Percentiles rank a stretch among this genome's conserved stretches.
Conservation (phyloP, 2,329 filamentous ascomycete species). For the Sporothrix euskadiensis region DNA sequence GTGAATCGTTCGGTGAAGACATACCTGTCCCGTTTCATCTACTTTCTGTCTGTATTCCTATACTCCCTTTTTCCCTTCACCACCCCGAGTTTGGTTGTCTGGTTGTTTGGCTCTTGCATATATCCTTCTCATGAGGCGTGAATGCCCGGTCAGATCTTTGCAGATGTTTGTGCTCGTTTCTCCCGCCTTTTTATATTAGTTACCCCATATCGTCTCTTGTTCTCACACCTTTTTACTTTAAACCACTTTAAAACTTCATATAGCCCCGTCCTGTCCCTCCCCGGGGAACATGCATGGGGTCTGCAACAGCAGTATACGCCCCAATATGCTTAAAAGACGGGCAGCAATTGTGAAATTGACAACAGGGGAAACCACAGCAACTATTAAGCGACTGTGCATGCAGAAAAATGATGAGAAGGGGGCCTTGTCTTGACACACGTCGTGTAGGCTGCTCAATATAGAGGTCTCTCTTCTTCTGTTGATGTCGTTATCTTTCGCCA, state of each 20-base stretch:
- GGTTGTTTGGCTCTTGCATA: not conserved
- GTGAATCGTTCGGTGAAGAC: not conserved
- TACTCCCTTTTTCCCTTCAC: not conserved
- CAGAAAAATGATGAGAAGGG: not conserved
- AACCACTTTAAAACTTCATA: not conserved
- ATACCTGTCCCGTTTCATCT: constrained; percentile 1
- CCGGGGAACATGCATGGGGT: not conserved
- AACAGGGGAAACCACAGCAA: not conserved
- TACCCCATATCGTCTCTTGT: not conserved
- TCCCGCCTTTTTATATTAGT: not conserved
- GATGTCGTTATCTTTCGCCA: not conserved
- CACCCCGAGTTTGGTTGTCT: not conserved
- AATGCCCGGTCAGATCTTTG: constrained; percentile 15
- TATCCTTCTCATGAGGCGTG: constrained; percentile 1
- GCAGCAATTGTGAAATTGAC: not conserved
- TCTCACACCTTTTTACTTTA: not conserved
- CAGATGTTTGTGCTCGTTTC: not conserved
- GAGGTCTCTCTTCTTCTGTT: not conserved
- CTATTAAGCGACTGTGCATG: not conserved
- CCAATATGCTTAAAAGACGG: not conserved
- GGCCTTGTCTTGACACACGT: constrained; percentile 12
- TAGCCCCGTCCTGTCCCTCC: not conserved
- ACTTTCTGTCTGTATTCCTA: not conserved
- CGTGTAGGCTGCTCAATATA: not conserved
- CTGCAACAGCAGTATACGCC: not conserved